A percentile compares a stretch with the other conserved stretches of the same genome.
phyloP scores from a whole-genome alignment of 495 filamentous ascomycete genomes.

The Tricharina praecox region DNA sequence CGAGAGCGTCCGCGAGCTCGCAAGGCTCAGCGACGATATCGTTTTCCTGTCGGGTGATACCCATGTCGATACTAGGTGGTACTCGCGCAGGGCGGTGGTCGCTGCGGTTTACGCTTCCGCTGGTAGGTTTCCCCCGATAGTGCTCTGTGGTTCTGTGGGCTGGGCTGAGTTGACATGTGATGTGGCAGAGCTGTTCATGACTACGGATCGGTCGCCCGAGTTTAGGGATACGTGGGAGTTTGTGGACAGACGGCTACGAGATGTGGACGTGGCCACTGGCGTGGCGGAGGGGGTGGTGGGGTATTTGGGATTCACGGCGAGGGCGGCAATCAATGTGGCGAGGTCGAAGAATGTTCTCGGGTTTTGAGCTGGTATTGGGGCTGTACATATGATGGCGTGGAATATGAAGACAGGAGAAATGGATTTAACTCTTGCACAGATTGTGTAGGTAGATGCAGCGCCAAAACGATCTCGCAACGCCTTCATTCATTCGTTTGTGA shows the following conservation, averaged over 20 bases:
- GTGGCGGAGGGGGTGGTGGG: slow-evolving; percentile 44
- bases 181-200: slow-evolving; percentile 67
- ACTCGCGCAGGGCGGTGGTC: slow-evolving; percentile 67
- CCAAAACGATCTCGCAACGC: too few species aligned
- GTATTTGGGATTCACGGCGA: slow-evolving; percentile 65
- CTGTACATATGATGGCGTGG: too few species aligned
- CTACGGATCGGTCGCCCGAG: slow-evolving; percentile 51
- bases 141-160: too few species aligned
- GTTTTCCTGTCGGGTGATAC: slow-evolving; percentile 66
- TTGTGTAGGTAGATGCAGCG: too few species aligned
- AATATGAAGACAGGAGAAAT: too few species aligned
- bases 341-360: slow-evolving; percentile 41
- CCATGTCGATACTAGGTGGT: slow-evolving; percentile 73
- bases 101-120: slow-evolving; percentile 66
- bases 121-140: slow-evolving; percentile 9
- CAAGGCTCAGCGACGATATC: slow-evolving; percentile 71
- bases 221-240: slow-evolving; percentile 64
- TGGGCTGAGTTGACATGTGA: neutral
- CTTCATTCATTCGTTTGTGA: too few species aligned
- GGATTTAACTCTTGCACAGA: too few species aligned
- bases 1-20: slow-evolving; percentile 60
- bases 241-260: slow-evolving; percentile 56
- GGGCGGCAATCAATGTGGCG: slow-evolving; percentile 43
- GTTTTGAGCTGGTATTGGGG: neutral
- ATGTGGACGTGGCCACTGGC: slow-evolving; percentile 41